A percentile compares a stretch with the other conserved stretches of the same genome.
These are phyloP conservation scores for Penicillium cataractarum DNA, from an alignment of 495 filamentous ascomycete genomes.

Conservation along the genomic window DNA sequence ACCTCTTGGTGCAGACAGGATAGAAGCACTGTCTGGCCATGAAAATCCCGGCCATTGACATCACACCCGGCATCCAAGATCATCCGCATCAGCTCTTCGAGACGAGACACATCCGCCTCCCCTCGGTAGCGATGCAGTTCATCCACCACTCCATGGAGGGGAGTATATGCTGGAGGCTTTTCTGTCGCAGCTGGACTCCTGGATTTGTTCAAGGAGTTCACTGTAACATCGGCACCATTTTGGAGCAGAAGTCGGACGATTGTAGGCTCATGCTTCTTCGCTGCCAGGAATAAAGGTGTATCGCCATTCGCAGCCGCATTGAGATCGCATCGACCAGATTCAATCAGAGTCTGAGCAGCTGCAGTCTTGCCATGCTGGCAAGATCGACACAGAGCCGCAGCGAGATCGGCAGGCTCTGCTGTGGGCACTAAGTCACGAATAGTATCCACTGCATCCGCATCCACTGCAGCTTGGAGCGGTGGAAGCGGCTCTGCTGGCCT, in stretches of 20 bases:
- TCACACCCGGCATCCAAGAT: neutral
- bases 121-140: neutral
- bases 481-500: neutral
- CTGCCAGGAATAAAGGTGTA: constrained; percentile 9
- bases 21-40: neutral
- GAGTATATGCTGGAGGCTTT: neutral
- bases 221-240: neutral
- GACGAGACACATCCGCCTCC: neutral
- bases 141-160: constrained; percentile 1
- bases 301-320: constrained; percentile 5
- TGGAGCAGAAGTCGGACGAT: neutral
- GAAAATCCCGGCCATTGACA: neutral
- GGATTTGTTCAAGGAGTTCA: neutral
- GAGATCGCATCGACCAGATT: constrained; percentile 11
- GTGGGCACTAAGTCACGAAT: constrained; percentile 7
- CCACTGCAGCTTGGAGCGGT: constrained; percentile 8
- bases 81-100: neutral
- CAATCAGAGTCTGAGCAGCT: neutral
- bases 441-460: constrained; percentile 7
- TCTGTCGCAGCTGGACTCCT: neutral
- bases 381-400: constrained; percentile 8
- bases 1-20: constrained; percentile 3
- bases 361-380: constrained; percentile 5
- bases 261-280: neutral
- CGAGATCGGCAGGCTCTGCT: constrained; percentile 5